phyloP scores from a whole-genome alignment of 495 filamentous ascomycete species.

The Podospora appendiculata region DNA sequence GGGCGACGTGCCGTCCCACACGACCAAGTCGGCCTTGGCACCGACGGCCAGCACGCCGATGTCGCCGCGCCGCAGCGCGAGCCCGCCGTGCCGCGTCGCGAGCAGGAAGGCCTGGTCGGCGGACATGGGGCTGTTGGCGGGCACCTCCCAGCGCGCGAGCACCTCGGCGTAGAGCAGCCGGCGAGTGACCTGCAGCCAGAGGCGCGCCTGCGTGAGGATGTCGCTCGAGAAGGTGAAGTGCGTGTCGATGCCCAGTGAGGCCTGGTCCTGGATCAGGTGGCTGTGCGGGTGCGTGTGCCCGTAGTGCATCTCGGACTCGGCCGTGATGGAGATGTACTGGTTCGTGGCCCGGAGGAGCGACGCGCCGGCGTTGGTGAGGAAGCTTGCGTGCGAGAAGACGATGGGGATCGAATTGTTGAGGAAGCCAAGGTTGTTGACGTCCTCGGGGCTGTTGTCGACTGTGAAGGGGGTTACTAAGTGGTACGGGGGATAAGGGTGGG shows the following conservation, averaged over 20 bases:
- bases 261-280: slow-evolving; percentile 32
- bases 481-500: neutral
- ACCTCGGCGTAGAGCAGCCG: slow-evolving; percentile 23
- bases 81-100: slow-evolving; percentile 38
- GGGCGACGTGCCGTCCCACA: slow-evolving; percentile 40
- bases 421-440: slow-evolving; percentile 19
- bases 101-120: slow-evolving; percentile 44
- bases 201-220: slow-evolving; percentile 35
- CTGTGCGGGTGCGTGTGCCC: slow-evolving; percentile 29
- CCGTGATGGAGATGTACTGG: slow-evolving; percentile 37
- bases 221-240: slow-evolving; percentile 37
- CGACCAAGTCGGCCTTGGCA: slow-evolving; percentile 41
- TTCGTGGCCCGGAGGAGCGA: slow-evolving; percentile 26
- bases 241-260: slow-evolving; percentile 38
- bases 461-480: neutral
- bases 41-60: slow-evolving; percentile 37
- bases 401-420: slow-evolving; percentile 29
- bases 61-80: slow-evolving; percentile 37
- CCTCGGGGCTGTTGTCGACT: slow-evolving; percentile 25
- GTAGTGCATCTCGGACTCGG: slow-evolving; percentile 39
- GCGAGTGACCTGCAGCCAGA: slow-evolving; percentile 35
- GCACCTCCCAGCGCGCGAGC: slow-evolving; percentile 28
- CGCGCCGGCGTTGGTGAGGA: slow-evolving; percentile 19
- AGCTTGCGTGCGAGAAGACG: slow-evolving; percentile 33
- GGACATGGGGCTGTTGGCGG: slow-evolving; percentile 31